Percentiles rank a stretch among this genome's conserved stretches.
Evolutionary conservation across 2,329 filamentous ascomycete species (phyloP).

Genomic region (Biscogniauxia marginata): DNA sequence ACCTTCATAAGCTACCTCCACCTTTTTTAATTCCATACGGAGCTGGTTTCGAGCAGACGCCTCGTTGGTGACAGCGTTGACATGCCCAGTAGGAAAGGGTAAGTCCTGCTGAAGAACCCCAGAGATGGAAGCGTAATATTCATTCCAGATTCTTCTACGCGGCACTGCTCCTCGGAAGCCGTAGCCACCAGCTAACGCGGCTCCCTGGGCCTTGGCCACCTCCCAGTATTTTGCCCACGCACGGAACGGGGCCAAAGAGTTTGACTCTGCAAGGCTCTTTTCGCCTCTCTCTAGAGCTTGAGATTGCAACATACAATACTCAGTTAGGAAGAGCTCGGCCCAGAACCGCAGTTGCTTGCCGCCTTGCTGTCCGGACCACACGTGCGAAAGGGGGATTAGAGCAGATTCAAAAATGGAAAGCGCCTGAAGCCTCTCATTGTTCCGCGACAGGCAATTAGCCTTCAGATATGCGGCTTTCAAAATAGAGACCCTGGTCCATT

Average conservation of each 20-base stretch:
- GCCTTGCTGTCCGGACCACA: constrained; percentile 51
- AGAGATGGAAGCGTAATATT: constrained; percentile 81
- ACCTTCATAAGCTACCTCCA: constrained; percentile 77
- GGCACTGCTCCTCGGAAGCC: constrained; percentile 60
- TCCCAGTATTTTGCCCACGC: constrained; percentile 73
- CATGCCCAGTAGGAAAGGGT: constrained; percentile 54
- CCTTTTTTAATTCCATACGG: constrained; percentile 72
- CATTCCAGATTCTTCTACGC: constrained; percentile 73
- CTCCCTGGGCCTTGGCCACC: constrained; percentile 37
- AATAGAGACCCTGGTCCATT: constrained; percentile 81
- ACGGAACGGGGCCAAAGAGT: constrained; percentile 57
- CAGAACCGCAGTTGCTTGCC: constrained; percentile 70
- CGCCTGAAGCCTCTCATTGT: constrained; percentile 54
- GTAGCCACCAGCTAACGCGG: constrained; percentile 51
- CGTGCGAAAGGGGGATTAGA: constrained; percentile 58
- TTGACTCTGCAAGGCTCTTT: constrained; percentile 49
- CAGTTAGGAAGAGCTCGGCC: constrained; percentile 75
- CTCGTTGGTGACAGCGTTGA: constrained; percentile 42
- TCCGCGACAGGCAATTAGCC: constrained; percentile 59
- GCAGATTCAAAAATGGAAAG: constrained; percentile 65
- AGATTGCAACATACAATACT: constrained; percentile 69
- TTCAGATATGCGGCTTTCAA: constrained; percentile 77
- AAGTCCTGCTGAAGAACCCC: constrained; percentile 68
- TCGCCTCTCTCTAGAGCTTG: constrained; percentile 54
- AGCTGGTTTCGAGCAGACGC: constrained; percentile 62